Conservation (phyloP, 2,329 filamentous ascomycete genomes). For the Colletotrichum eleusines region DNA sequence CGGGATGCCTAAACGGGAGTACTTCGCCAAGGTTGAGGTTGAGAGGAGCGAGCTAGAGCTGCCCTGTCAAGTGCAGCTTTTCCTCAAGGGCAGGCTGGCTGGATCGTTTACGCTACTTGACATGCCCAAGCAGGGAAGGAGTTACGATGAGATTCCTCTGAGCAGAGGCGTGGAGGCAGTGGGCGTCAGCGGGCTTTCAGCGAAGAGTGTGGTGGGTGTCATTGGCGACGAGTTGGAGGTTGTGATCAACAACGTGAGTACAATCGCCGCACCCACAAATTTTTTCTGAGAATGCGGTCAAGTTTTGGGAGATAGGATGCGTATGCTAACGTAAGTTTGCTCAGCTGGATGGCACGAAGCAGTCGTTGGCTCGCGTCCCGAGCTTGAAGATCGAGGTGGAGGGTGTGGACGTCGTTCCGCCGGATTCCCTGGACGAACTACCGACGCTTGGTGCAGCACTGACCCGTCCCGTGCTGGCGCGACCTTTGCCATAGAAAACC, state of each 20-base stretch:
- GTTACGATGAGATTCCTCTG: slow-evolving; percentile 51
- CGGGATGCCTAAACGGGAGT: slow-evolving; percentile 45
- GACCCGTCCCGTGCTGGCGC: slow-evolving; percentile 11
- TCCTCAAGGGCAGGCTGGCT: slow-evolving; percentile 46
- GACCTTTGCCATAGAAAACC: background rate
- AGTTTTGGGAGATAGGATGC: background rate
- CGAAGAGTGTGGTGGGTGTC: background rate
- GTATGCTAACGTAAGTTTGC: background rate
- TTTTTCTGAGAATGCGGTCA: background rate
- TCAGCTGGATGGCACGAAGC: slow-evolving; percentile 50
- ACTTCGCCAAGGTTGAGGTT: slow-evolving; percentile 53
- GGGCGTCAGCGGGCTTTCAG: background rate
- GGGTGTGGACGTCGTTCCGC: slow-evolving; percentile 48
- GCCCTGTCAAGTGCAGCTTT: slow-evolving; percentile 53
- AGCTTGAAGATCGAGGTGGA: slow-evolving; percentile 55
- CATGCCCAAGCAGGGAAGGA: slow-evolving; percentile 52
- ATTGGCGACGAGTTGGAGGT: slow-evolving; percentile 45
- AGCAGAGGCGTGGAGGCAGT: slow-evolving; percentile 36
- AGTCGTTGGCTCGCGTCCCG: slow-evolving; percentile 46
- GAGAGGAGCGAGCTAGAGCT: slow-evolving; percentile 53
- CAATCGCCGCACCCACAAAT: background rate
- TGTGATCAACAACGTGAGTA: slow-evolving; percentile 51
- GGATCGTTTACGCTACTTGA: slow-evolving; percentile 52
- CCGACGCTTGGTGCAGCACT: slow-evolving; percentile 45
- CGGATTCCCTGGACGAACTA: slow-evolving; percentile 46